A percentile compares a stretch with the other conserved stretches of the same genome.
Conservation (phyloP, 495 filamentous ascomycete genomes). For the Neurospora sp. region DNA sequence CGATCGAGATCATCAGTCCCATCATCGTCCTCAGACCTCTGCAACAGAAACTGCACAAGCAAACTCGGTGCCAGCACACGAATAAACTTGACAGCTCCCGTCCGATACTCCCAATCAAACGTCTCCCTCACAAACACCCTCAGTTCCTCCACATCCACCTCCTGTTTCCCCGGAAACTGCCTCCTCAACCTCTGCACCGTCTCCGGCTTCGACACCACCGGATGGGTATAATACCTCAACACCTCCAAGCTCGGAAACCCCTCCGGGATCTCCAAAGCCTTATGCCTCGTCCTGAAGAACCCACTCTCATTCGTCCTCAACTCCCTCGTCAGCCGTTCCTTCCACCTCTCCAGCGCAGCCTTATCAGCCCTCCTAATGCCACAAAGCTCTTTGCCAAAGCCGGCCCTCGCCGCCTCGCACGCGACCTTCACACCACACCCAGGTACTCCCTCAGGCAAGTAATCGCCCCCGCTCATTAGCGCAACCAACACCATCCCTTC, state of each 20-base stretch:
- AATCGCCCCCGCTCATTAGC: constrained; percentile 93
- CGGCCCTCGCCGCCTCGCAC: constrained; percentile 79
- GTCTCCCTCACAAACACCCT: constrained; percentile 63
- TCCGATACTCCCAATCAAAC: constrained; percentile 75
- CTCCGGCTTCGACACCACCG: constrained; percentile 57
- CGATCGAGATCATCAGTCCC: constrained; percentile 32
- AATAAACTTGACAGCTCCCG: constrained; percentile 78
- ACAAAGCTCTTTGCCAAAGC: constrained; percentile 75
- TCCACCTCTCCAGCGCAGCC: constrained; percentile 56
- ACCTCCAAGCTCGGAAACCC: constrained; percentile 71
- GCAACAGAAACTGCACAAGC: constrained; percentile 53
- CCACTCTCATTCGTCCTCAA: constrained; percentile 75
- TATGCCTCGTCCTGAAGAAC: constrained; percentile 67
- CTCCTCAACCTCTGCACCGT: constrained; percentile 49
- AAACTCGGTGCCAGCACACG: constrained; percentile 70
- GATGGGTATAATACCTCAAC: constrained; percentile 76
- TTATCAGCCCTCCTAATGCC: constrained; percentile 39
- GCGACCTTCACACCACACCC: constrained; percentile 81
- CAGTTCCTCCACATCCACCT: constrained; percentile 57
- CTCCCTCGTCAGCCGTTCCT: constrained; percentile 62
- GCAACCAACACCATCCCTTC: constrained; percentile 93
- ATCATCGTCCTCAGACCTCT: constrained; percentile 14
- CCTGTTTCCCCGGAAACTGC: constrained; percentile 49
- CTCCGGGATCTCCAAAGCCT: constrained; percentile 63
- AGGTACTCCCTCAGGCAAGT: constrained; percentile 79